These are phyloP conservation scores for Phyllosticta citriasiana DNA, from an alignment of 2,329 filamentous ascomycete species.

Conservation along the genomic window DNA sequence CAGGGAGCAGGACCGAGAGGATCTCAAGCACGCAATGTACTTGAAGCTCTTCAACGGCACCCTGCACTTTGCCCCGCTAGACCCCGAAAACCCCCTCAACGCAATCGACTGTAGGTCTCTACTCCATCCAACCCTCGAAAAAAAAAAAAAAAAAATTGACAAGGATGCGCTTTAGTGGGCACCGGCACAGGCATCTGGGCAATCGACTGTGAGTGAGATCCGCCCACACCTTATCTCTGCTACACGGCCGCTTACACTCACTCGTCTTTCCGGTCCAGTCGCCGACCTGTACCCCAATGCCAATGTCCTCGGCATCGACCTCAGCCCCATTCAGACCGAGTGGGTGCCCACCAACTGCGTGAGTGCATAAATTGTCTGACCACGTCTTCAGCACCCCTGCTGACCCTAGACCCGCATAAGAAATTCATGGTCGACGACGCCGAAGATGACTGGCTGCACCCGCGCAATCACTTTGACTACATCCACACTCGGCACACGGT, in stretches of 20 bases:
- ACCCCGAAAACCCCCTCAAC: constrained; percentile 35
- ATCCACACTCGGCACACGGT: constrained; percentile 47
- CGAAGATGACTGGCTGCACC: constrained; percentile 47
- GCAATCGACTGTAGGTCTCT: constrained; percentile 36
- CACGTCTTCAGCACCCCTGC: neutral
- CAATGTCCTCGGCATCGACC: constrained; percentile 12
- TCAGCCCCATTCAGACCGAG: constrained; percentile 27
- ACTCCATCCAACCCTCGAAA: neutral
- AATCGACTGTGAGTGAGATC: constrained; percentile 32
- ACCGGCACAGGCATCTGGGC: constrained; percentile 52
- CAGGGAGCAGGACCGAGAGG: constrained; percentile 48
- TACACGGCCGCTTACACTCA: neutral
- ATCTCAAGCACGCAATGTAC: constrained; percentile 46
- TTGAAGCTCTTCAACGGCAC: constrained; percentile 34
- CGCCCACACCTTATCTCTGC: neutral
- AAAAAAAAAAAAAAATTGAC: neutral
- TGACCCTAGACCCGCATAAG: neutral
- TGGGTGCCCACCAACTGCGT: constrained; percentile 45
- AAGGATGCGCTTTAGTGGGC: constrained; percentile 26
- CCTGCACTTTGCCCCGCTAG: constrained; percentile 44
- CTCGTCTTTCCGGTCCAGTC: constrained; percentile 5
- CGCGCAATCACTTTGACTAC: constrained; percentile 47
- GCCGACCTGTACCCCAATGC: constrained; percentile 12
- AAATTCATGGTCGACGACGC: constrained; percentile 48
- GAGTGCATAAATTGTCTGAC: constrained; percentile 14